phyloP scores from a whole-genome alignment of 2,329 filamentous ascomycete species.

The Aspergillus latus region DNA sequence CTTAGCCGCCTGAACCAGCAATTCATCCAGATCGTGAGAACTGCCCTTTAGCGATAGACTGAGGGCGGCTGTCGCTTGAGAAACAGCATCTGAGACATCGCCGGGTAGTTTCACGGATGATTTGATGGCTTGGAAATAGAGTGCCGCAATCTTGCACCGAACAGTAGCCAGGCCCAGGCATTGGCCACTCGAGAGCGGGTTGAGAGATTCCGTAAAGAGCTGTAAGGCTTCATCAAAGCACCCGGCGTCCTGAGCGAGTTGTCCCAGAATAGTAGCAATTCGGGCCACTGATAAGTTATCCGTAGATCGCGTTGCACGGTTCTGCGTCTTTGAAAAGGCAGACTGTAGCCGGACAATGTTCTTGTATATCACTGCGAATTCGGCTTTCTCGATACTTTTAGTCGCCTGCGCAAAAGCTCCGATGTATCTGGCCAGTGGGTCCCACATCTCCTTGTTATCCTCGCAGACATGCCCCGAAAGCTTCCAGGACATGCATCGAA shows the following conservation, averaged over 20 bases:
- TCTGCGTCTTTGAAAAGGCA: conserved; percentile 29
- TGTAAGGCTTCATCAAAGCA: conserved; percentile 41
- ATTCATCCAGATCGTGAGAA: conserved; percentile 43
- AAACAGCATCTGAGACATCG: conserved; percentile 27
- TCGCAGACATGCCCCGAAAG: conserved; percentile 44
- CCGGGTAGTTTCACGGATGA: conserved; percentile 23
- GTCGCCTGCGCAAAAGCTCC: conserved; percentile 37
- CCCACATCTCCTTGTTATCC: conserved; percentile 43
- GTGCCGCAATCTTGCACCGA: conserved; percentile 40
- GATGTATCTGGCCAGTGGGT: conserved; percentile 44
- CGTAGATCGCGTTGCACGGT: conserved; percentile 24
- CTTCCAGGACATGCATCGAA: conserved; percentile 45
- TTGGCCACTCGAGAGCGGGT: conserved; percentile 32
- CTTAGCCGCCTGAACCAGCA: conserved; percentile 44
- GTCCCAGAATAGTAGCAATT: conserved; percentile 37
- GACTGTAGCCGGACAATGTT: conserved; percentile 39
- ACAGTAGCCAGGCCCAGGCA: conserved; percentile 38
- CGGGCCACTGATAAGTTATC: conserved; percentile 32
- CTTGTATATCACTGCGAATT: conserved; percentile 39
- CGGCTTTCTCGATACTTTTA: conserved; percentile 34
- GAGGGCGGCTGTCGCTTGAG: conserved; percentile 36
- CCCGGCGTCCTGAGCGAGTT: conserved; percentile 42
- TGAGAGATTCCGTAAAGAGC: conserved; percentile 35
- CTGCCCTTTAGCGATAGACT: conserved; percentile 41
- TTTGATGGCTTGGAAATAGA: conserved; percentile 36